phyloP scores from a whole-genome alignment of 2,329 filamentous ascomycete genomes.

The Bimuria novae-zelandiae region DNA sequence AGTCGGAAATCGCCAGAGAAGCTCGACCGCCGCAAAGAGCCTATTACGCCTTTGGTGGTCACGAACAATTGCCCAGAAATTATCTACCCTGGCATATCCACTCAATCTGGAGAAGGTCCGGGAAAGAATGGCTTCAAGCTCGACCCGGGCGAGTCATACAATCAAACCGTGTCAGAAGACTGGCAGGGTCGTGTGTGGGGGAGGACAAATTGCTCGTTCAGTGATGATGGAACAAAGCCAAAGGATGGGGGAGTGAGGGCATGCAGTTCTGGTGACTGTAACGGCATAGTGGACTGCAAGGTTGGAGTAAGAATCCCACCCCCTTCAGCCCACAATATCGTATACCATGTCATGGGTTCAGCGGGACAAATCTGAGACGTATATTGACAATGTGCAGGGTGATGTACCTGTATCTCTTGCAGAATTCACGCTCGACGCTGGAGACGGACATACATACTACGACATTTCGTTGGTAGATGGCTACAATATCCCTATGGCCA shows the following conservation, averaged over 20 bases:
- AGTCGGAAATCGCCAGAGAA: conserved; percentile 32
- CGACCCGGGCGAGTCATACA: conserved; percentile 59
- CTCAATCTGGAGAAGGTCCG: conserved; percentile 72
- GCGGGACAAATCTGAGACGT: not conserved
- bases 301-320: conserved; percentile 63
- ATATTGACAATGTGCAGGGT: conserved; percentile 56
- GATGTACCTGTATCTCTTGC: conserved; percentile 75
- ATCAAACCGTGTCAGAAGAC: conserved; percentile 69
- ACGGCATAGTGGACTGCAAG: conserved; percentile 69
- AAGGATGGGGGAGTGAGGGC: conserved; percentile 56
- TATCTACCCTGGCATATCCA: conserved; percentile 77
- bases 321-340: not conserved
- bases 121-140: conserved; percentile 71
- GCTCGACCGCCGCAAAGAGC: conserved; percentile 36
- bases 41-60: conserved; percentile 63
- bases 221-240: conserved; percentile 63
- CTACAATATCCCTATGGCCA: conserved; percentile 76
- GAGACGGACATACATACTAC: conserved; percentile 73
- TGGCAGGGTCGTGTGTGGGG: conserved; percentile 87
- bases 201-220: conserved; percentile 81
- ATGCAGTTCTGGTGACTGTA: conserved; percentile 78
- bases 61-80: conserved; percentile 73
- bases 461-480: conserved; percentile 85
- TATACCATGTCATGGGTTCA: not conserved
- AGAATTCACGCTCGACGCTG: conserved; percentile 77